A percentile compares a stretch with the other conserved stretches of the same genome.
Evolutionary conservation across 2,329 filamentous ascomycete genomes (phyloP).

Genomic region (Talaromyces sp.): DNA sequence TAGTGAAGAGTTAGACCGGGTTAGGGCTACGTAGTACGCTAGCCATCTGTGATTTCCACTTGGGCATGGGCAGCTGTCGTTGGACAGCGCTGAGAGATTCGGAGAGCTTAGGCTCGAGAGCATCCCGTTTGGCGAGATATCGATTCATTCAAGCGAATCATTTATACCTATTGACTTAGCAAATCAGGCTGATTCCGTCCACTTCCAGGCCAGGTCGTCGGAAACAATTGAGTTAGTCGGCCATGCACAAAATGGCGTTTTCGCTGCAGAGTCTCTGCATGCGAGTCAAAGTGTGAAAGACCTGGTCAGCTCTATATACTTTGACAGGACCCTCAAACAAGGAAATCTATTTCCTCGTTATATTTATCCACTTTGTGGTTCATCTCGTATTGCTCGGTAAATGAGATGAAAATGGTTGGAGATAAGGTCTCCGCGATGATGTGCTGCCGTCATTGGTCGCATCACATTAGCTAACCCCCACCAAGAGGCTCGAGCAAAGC

Average conservation of each 20-base stretch:
- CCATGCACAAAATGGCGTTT: background rate
- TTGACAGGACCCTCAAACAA: background rate
- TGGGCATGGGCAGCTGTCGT: background rate
- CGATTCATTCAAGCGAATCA: background rate
- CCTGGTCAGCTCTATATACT: background rate
- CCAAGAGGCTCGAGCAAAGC: slow-evolving; percentile 9
- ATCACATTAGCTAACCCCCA: background rate
- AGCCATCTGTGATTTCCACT: background rate
- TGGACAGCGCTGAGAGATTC: background rate
- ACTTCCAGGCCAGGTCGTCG: background rate
- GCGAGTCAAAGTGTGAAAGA: background rate
- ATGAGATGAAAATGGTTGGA: background rate
- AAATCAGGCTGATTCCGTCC: slow-evolving; percentile 5
- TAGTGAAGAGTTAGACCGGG: background rate
- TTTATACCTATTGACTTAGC: background rate
- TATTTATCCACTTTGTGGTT: background rate
- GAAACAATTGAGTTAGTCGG: background rate
- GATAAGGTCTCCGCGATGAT: background rate
- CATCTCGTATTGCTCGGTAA: background rate
- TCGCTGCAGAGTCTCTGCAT: background rate
- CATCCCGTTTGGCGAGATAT: background rate
- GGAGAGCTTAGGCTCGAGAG: no score
- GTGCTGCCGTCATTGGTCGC: slow-evolving; percentile 8
- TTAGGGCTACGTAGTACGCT: background rate
- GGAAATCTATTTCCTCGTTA: background rate